These are phyloP conservation scores for Sugiyamaella castrensis DNA, from an alignment of 1,139 yeast species.

Conservation along the genomic window DNA sequence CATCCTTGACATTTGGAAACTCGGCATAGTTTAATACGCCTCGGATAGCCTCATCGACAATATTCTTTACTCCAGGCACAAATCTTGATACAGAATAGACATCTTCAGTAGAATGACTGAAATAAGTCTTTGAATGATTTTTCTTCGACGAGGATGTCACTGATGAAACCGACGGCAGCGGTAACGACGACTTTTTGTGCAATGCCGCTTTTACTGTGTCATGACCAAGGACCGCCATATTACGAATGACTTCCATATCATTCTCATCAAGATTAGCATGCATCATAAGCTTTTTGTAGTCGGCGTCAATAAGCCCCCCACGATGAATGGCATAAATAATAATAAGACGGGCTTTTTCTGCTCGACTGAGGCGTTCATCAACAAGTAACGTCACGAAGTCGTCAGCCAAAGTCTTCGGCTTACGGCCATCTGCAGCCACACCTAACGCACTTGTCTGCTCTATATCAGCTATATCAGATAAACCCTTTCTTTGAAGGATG, in stretches of 20 bases:
- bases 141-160: slow-evolving; percentile 24
- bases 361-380: slow-evolving; percentile 46
- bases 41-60: slow-evolving; percentile 49
- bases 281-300: slow-evolving; percentile 63
- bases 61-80: slow-evolving; percentile 64
- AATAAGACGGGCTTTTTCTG: slow-evolving; percentile 75
- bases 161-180: too few species aligned
- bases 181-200: slow-evolving; percentile 4
- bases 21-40: slow-evolving; percentile 52
- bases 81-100: slow-evolving; percentile 75
- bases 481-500: slow-evolving; percentile 32
- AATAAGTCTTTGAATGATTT: slow-evolving; percentile 37
- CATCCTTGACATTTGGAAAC: slow-evolving; percentile 78
- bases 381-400: slow-evolving; percentile 60
- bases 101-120: slow-evolving; percentile 65
- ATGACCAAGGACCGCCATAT: slow-evolving; percentile 65
- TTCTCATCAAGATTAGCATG: slow-evolving; percentile 64
- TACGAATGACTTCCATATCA: slow-evolving; percentile 62
- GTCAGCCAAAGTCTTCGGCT: slow-evolving; percentile 62
- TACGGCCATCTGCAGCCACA: slow-evolving; percentile 64
- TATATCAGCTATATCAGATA: slow-evolving; percentile 36
- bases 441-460: slow-evolving; percentile 76
- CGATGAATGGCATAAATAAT: slow-evolving; percentile 75
- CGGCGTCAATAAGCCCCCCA: slow-evolving; percentile 77
- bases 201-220: slow-evolving; percentile 52